Evolutionary conservation across 495 filamentous ascomycete genomes (phyloP).

Genomic region (Xylaria telfairii): DNA sequence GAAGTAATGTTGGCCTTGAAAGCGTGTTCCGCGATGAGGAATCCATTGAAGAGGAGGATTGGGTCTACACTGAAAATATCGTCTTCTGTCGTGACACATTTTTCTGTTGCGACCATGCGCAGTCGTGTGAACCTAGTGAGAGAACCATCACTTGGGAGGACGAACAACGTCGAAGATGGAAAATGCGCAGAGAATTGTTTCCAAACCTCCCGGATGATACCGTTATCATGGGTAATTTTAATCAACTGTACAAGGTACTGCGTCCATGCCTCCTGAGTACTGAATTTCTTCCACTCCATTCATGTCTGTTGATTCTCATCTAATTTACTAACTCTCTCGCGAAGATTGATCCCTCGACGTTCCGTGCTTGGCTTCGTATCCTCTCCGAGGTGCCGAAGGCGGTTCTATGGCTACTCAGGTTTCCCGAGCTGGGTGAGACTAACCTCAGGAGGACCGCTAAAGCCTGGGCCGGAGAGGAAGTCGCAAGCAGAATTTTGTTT

Average conservation of each 20-base stretch:
- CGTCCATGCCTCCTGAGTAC: not conserved
- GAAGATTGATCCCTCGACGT: slow-evolving; percentile 96
- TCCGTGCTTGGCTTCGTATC: slow-evolving; percentile 95
- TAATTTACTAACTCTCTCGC: slow-evolving; percentile 14
- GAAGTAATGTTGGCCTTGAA: slow-evolving; percentile 73
- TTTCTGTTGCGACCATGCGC: slow-evolving; percentile 97
- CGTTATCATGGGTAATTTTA: slow-evolving; percentile 97
- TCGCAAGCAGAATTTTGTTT: slow-evolving; percentile 91
- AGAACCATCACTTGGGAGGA: slow-evolving; percentile 76
- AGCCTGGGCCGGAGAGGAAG: slow-evolving; percentile 83
- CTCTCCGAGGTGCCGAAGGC: slow-evolving; percentile 85
- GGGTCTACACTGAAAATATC: slow-evolving; percentile 98
- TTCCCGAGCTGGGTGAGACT: slow-evolving; percentile 89
- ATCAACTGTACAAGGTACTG: slow-evolving; percentile 95
- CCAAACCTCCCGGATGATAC: slow-evolving; percentile 81
- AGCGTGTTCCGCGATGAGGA: slow-evolving; percentile 75
- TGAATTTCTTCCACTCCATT: not conserved
- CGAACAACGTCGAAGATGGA: slow-evolving; percentile 84
- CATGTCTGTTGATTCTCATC: not conserved
- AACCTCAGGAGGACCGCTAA: slow-evolving; percentile 81
- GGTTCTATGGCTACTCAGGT: slow-evolving; percentile 93
- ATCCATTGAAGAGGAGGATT: slow-evolving; percentile 68
- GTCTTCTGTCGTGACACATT: slow-evolving; percentile 95
- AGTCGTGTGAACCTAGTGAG: slow-evolving; percentile 81
- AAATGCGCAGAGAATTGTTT: slow-evolving; percentile 95